Conservation (phyloP, 768 basidiomycete genomes). For the Calocera viscosa region DNA sequence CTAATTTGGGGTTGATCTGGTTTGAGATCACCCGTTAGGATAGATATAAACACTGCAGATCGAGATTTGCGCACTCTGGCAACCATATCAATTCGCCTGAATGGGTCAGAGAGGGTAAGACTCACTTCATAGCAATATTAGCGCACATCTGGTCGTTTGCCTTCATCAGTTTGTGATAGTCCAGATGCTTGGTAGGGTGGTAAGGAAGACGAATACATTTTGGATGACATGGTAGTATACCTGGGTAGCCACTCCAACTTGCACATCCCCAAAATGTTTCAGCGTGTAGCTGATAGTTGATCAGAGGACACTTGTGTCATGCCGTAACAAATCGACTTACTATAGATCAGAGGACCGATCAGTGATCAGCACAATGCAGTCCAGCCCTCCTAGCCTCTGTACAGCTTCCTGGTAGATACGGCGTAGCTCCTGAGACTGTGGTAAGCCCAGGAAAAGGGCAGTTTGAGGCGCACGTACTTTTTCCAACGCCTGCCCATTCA, state of each 20-base stretch:
- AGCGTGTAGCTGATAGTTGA: background rate
- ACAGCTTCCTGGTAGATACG: background rate
- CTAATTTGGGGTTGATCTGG: constrained; percentile 74
- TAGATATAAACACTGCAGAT: constrained; percentile 61
- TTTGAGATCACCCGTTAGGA: constrained; percentile 56
- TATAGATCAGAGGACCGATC: background rate
- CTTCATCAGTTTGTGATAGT: background rate
- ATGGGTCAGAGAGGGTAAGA: constrained; percentile 36
- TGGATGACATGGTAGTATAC: background rate
- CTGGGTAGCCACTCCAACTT: background rate
- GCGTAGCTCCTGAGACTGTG: background rate
- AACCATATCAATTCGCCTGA: constrained; percentile 37
- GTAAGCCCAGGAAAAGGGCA: background rate
- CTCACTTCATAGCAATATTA: background rate
- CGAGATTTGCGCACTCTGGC: constrained; percentile 33
- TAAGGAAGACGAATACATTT: background rate
- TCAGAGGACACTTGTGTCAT: background rate
- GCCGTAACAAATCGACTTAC: background rate
- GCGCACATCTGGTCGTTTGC: background rate
- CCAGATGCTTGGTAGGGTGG: background rate
- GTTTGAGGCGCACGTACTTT: background rate
- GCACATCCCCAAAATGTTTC: background rate
- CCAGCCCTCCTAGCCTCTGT: background rate
- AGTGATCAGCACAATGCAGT: background rate
- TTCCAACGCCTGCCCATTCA: background rate